phyloP scores from a whole-genome alignment of 2,329 filamentous ascomycete species.

The Endoconidiophora laricicola region DNA sequence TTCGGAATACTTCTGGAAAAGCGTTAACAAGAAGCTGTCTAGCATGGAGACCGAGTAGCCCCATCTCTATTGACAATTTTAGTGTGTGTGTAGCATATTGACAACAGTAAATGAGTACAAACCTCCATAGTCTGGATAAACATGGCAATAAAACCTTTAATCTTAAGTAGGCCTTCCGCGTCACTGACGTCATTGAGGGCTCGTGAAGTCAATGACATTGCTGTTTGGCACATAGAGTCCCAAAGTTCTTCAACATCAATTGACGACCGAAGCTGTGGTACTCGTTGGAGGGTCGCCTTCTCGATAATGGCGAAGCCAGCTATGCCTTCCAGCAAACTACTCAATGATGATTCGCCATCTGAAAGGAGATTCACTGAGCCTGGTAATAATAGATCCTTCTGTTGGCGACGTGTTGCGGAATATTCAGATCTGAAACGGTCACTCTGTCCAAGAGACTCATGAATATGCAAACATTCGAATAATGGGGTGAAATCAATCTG shows the following conservation, averaged over 20 bases:
- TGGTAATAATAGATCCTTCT: conserved; percentile 82
- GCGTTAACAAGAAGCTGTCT: conserved; percentile 66
- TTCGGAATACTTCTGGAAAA: conserved; percentile 90
- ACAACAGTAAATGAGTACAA: conserved; percentile 17
- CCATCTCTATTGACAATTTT: conserved; percentile 47
- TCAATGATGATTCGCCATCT: conserved; percentile 74
- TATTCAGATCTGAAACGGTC: conserved; percentile 87
- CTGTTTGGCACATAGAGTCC: conserved; percentile 91
- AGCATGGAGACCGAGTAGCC: conserved; percentile 69
- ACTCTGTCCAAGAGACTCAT: conserved; percentile 80
- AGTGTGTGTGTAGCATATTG: neutral
- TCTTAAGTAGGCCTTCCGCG: conserved; percentile 79
- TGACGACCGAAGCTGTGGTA: conserved; percentile 63
- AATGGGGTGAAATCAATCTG: conserved; percentile 89
- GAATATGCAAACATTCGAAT: conserved; percentile 90
- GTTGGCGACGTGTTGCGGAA: conserved; percentile 71
- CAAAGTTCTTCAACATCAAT: conserved; percentile 92
- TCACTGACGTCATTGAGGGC: conserved; percentile 67
- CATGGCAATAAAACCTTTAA: conserved; percentile 80
- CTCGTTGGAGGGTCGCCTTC: conserved; percentile 76
- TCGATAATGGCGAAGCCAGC: conserved; percentile 95
- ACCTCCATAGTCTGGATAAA: conserved; percentile 99
- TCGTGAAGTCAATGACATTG: conserved; percentile 66
- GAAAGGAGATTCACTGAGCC: conserved; percentile 57
- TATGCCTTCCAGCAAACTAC: conserved; percentile 81